Percentiles rank a stretch among this genome's conserved stretches.
Evolutionary conservation across 768 basidiomycete species (phyloP).

Genomic region (Xerocomellus intermedius): DNA sequence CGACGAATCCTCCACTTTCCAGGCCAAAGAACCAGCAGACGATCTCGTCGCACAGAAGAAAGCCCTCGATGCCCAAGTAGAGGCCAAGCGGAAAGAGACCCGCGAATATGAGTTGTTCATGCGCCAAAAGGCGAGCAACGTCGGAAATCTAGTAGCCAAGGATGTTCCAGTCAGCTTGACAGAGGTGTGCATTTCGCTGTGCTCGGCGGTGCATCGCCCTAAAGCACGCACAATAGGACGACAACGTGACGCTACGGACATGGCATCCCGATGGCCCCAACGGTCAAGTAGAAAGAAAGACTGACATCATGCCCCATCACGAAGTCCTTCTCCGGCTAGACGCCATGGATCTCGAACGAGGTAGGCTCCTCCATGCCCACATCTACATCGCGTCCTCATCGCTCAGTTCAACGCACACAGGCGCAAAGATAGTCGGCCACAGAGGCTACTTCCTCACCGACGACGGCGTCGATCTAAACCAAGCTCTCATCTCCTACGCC

Average conservation of each 20-base stretch:
- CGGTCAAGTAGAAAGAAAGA: slow-evolving; percentile 66
- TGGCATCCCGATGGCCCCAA: slow-evolving; percentile 84
- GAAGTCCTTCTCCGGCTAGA: slow-evolving; percentile 93
- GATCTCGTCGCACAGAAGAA: slow-evolving; percentile 85
- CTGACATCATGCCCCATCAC: slow-evolving; percentile 92
- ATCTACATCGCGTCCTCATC: slow-evolving; percentile 1
- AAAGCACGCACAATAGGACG: slow-evolving; percentile 57
- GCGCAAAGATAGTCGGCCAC: slow-evolving; percentile 91
- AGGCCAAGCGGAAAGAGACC: slow-evolving; percentile 70
- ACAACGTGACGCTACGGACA: slow-evolving; percentile 76
- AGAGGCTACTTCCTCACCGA: slow-evolving; percentile 95
- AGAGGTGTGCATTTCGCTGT: slow-evolving; percentile 53
- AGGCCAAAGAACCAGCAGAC: slow-evolving; percentile 92
- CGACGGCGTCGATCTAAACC: slow-evolving; percentile 96
- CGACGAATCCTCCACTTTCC: not conserved
- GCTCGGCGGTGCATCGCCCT: not conserved
- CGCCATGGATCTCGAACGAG: slow-evolving; percentile 96
- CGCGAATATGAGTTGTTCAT: slow-evolving; percentile 76
- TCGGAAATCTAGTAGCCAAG: slow-evolving; percentile 93
- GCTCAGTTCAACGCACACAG: slow-evolving; percentile 37
- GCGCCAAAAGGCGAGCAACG: slow-evolving; percentile 73
- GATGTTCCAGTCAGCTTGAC: slow-evolving; percentile 81
- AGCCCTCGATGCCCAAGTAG: slow-evolving; percentile 78
- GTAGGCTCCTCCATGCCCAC: slow-evolving; percentile 34
- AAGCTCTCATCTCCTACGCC: slow-evolving; percentile 91